Base-by-base conservation (phyloP, 257 asterid species). In the Apocynum venetum region DNA sequence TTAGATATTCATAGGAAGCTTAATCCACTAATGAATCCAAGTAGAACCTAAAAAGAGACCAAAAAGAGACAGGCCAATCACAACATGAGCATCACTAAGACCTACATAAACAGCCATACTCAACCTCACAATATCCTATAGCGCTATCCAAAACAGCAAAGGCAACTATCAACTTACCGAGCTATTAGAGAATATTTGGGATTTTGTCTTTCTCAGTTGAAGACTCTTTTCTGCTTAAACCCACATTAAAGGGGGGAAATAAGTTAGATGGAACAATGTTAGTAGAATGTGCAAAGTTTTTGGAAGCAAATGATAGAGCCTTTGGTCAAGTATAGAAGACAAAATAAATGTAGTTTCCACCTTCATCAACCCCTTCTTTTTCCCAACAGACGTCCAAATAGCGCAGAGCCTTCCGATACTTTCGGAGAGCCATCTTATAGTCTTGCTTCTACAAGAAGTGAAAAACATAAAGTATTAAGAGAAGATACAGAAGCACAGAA, bases 331-430 rank as follows among this genome's bases (percentile, higher is more conserved):
- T 47, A 70, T 38, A 8, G 49, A 52, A 56, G 44, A 65, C n/a
- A 47, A 36, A 73, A 69, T 44, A 57, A 25, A 25, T 51, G 35
- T n/a, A 38, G 2, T 3, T 8, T 71, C 63, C 77, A 85, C 98
- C 98, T 89, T 93, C 92, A 79, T 96, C 97, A 52, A 96, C 92
- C 81, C 90, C 98, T n/a, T 96, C 99, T 84, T 96, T 96, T 68
- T 96, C 99, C 99, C 99, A 96, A 88, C 96, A 88, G 71, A 87
- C 84, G 81, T 96, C 99, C 89, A 96, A 81, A 85, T 90, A 96
- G 71, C 98, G 97, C 85, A 96, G 80, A 81, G 99, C 98, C 91
- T 96, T 96, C 8, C 96, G 88, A 77, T 96, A 96, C 86, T 96
- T 96, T 78, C 96, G 86, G 20, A 96, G 91, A 77, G 99, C 97